Evolutionary conservation across 768 basidiomycete genomes (phyloP), one percentile per base, ranked within the genome.

Genomic region (Phaeotremella skinneri): DNA sequence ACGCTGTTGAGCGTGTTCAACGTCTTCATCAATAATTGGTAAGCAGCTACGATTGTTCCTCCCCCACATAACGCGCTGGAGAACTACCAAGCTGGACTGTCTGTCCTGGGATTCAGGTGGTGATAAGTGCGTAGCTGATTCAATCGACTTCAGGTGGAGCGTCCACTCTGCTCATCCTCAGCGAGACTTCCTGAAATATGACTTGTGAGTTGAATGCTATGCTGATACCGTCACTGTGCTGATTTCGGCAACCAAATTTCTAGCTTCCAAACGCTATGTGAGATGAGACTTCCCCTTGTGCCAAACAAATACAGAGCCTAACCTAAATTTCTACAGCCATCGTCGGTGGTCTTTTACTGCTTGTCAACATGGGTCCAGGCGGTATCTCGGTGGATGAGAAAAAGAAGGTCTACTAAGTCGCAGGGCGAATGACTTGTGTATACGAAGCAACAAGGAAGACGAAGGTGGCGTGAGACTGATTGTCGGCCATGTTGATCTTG

Each of bases 291-390:
- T 7, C 11, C 30, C 2, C n/a, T n/a, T n/a, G n/a, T n/a, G n/a
- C n/a, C n/a, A n/a, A n/a, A n/a, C n/a, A n/a, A n/a, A n/a, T n/a
- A n/a, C n/a, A n/a, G n/a, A n/a, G n/a, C n/a, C n/a, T n/a, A n/a
- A n/a, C n/a, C n/a, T n/a, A 7, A 26, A 30, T 3, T 25, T 16
- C 42, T 37, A 6, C 21, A 53, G 85, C 94, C 27, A 99, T 99
- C 73, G 93, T 99, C 47, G 96, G 96, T 61, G 96, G 96, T 47
- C 85, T 99, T 30, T 88, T 99, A 64, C 85, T 98, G 59, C 85
- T 99, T 53, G 94, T 98, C 63, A 98, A 97, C 81, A 92, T 97
- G 83, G 96, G 96, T 71, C 92, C 96, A 52, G 94, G 96, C 60
- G 94, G 93, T 63, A 82, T 98, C 61, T 97, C 93, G 2, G 90